Percentiles rank a stretch among this genome's conserved stretches.
phyloP scores from a whole-genome alignment of 805 yeast genomes.

The Geotrichum ghanense region DNA sequence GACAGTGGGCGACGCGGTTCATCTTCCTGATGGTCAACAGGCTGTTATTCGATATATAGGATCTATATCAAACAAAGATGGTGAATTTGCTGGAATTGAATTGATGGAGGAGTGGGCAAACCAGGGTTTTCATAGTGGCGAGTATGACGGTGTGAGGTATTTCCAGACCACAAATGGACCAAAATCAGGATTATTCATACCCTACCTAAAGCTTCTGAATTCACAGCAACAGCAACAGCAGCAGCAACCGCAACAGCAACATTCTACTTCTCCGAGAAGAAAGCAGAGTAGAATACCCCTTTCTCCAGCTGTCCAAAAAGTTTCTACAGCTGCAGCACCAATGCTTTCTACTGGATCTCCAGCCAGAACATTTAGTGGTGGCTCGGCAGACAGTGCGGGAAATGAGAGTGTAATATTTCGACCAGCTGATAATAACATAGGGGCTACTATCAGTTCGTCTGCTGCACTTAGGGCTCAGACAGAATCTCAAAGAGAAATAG shows the following conservation, averaged over 20 bases:
- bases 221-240: conserved; percentile 5
- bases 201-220: conserved; percentile 18
- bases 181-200: conserved; percentile 65
- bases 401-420: not conserved
- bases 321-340: not conserved
- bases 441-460: not conserved
- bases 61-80: conserved; percentile 55
- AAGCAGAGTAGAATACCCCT: not conserved
- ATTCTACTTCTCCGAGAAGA: not conserved
- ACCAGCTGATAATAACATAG: not conserved
- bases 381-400: not conserved
- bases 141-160: conserved; percentile 56
- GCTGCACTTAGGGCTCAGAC: not conserved
- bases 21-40: conserved; percentile 51
- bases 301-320: not conserved
- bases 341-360: not conserved
- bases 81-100: conserved; percentile 82
- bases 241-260: not conserved
- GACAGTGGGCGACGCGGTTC: conserved; percentile 25
- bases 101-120: conserved; percentile 50
- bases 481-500: not conserved
- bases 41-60: conserved; percentile 69
- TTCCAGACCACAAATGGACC: conserved; percentile 49
- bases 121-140: conserved; percentile 81
- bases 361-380: not conserved